phyloP scores from a whole-genome alignment of 352 stramenopile genomes.

The Globisporangium sylvaticum region DNA sequence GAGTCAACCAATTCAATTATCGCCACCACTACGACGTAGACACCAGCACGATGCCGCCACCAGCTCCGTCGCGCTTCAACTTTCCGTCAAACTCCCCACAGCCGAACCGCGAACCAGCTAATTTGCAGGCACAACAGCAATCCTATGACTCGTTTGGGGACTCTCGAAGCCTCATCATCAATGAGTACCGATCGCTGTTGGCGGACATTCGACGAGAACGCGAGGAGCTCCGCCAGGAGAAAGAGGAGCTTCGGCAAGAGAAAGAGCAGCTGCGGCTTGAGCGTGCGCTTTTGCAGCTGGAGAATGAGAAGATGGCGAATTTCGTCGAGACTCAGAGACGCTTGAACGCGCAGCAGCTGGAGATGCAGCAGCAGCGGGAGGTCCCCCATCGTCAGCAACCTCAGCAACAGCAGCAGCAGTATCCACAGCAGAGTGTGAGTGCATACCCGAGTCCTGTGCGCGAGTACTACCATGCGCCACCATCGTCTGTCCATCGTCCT shows the following conservation, averaged over 20 bases:
- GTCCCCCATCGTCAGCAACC: constrained; percentile 14
- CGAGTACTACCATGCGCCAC: neutral
- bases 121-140: constrained; percentile 13
- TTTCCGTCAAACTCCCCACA: neutral
- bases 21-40: neutral
- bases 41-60: constrained; percentile 15
- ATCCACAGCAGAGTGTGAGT: neutral
- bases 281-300: constrained; percentile 54
- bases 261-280: constrained; percentile 77
- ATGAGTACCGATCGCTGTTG: constrained; percentile 65
- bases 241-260: constrained; percentile 58
- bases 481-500: constrained; percentile 1
- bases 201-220: constrained; percentile 68
- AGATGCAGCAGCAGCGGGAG: constrained; percentile 24
- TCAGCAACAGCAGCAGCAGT: constrained; percentile 15
- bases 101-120: constrained; percentile 13
- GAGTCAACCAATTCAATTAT: neutral
- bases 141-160: constrained; percentile 9
- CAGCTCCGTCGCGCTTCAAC: constrained; percentile 17
- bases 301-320: constrained; percentile 71
- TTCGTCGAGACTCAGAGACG: constrained; percentile 58
- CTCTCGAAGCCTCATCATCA: constrained; percentile 27
- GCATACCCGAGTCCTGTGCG: neutral
- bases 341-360: constrained; percentile 49
- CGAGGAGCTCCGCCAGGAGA: constrained; percentile 65